A percentile compares a stretch with the other conserved stretches of the same genome.
These are phyloP conservation scores for Saccharomyces uvarum DNA, from an alignment of 1,139 yeast genomes.

Conservation along the genomic window DNA sequence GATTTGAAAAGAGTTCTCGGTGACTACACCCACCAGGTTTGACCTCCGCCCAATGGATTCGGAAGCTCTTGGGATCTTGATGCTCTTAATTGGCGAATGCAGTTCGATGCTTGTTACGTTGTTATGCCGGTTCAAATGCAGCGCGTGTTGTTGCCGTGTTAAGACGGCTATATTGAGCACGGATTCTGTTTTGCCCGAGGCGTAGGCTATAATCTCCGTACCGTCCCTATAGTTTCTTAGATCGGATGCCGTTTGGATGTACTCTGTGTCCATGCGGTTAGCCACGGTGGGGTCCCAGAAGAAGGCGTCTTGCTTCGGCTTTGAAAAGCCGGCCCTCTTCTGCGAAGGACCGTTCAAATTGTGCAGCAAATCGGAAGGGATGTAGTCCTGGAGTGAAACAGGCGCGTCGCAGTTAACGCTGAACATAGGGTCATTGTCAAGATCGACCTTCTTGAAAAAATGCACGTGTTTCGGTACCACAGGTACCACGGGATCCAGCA, in stretches of 20 bases:
- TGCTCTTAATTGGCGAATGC: slow-evolving; percentile 21
- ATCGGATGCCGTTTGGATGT: slow-evolving; percentile 22
- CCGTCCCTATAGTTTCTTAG: slow-evolving; percentile 19
- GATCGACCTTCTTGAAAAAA: slow-evolving; percentile 6
- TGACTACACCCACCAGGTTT: slow-evolving; percentile 24
- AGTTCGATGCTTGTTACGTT: slow-evolving; percentile 13
- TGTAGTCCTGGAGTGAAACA: slow-evolving; percentile 8
- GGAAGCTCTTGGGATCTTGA: slow-evolving; percentile 22
- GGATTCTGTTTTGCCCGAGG: slow-evolving; percentile 19
- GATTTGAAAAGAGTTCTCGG: slow-evolving; percentile 21
- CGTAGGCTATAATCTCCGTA: slow-evolving; percentile 17
- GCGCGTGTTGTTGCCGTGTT: neutral
- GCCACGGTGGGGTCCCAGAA: slow-evolving; percentile 11
- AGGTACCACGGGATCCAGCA: slow-evolving; percentile 3
- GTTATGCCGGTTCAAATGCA: neutral
- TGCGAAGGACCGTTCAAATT: neutral
- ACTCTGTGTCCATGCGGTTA: slow-evolving; percentile 13
- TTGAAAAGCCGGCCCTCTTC: neutral
- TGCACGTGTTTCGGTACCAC: slow-evolving; percentile 4
- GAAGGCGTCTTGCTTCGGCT: neutral
- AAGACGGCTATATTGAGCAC: slow-evolving; percentile 11
- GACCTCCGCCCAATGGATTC: slow-evolving; percentile 17
- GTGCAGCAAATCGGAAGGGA: neutral
- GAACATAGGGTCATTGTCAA: slow-evolving; percentile 4
- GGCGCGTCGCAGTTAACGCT: neutral